Base-by-base conservation (phyloP, 2,329 filamentous ascomycete genomes). In the Aspergillus melleus region DNA sequence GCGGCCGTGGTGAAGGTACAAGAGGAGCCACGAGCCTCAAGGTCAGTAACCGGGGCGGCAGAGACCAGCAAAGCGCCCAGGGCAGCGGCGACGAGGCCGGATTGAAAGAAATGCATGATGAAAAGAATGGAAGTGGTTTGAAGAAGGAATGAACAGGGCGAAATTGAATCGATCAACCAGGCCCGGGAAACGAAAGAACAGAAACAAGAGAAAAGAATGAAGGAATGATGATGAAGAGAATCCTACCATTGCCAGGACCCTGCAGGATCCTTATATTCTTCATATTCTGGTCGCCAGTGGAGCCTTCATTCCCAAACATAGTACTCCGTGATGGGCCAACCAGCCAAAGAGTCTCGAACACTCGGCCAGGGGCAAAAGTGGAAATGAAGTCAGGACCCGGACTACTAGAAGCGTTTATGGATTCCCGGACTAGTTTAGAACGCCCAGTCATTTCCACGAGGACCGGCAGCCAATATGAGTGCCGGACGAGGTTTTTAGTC, bases 1-100 rank as follows among this genome's bases (percentile, higher is more conserved):
- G 66, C 62, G 30, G 70, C 64, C 12, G 68, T 68, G 20, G 70
- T 71, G 63, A 75, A 75, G 16, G 70, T 72, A 58, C 73, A 75
- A 24, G 62, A 65, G 10, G 64, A 61, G 19, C 16, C 50, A 20
- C 50, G 50, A 11, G 30, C 22, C 26, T 19, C 19, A 16, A 52
- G 50, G 19, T 39, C 50, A 11, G 29, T 20, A 6, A 32, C 16
- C 3, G 50, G 30, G 50, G 50, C 20, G 20, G 46, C 46, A 42
- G 36, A 42, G 36, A 42, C 36, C 36, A 42, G 12, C 20, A 49
- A 12, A 22, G 46, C 46, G 9, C 46, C 46, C 24, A 26, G 10
- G 19, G 46, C 46, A 26, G 24, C 11, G 46, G 46, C 46, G 14
- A 49, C 29, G 30, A 39, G n/a, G 29, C 36, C 36, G 36, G 36